Conservation (phyloP, 2,329 filamentous ascomycete species). For the Onygenales sp. region DNA sequence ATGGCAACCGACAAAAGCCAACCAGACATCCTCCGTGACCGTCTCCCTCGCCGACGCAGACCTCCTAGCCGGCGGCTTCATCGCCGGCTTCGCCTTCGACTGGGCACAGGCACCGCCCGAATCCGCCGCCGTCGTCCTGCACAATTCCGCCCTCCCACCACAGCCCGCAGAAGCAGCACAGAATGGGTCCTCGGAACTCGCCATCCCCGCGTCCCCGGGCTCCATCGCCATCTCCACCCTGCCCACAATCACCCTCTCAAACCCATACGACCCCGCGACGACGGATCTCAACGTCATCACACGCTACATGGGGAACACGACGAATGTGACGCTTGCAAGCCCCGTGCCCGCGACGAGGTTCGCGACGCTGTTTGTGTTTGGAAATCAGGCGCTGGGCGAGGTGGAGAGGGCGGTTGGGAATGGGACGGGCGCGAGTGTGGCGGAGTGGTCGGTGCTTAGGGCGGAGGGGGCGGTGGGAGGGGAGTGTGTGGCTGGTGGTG, state of each 20-base stretch:
- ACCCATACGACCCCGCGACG: slow-evolving; percentile 26
- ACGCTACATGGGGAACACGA: slow-evolving; percentile 33
- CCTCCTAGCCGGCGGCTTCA: slow-evolving; percentile 12
- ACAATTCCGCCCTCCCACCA: slow-evolving; percentile 33
- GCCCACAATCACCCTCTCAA: slow-evolving; percentile 25
- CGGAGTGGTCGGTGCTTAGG: slow-evolving; percentile 38
- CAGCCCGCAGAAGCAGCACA: background rate
- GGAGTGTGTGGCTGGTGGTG: background rate
- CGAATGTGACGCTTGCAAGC: slow-evolving; percentile 26
- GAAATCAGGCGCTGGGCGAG: slow-evolving; percentile 30
- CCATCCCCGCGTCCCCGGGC: slow-evolving; percentile 8
- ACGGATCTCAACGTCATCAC: slow-evolving; percentile 25
- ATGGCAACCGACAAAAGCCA: slow-evolving; percentile 52
- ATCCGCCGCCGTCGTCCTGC: slow-evolving; percentile 46
- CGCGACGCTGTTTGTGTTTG: slow-evolving; percentile 35
- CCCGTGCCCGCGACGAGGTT: slow-evolving; percentile 28
- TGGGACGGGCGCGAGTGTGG: slow-evolving; percentile 37
- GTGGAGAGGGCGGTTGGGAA: slow-evolving; percentile 22
- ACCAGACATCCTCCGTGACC: slow-evolving; percentile 45
- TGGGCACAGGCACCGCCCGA: slow-evolving; percentile 50
- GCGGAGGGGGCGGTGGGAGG: background rate
- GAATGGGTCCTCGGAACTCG: background rate
- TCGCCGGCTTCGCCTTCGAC: slow-evolving; percentile 46
- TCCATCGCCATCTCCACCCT: slow-evolving; percentile 16
- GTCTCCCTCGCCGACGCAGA: slow-evolving; percentile 42